Evolutionary conservation across 768 basidiomycete species (phyloP).

Genomic region (Boletus pseudopeckii): DNA sequence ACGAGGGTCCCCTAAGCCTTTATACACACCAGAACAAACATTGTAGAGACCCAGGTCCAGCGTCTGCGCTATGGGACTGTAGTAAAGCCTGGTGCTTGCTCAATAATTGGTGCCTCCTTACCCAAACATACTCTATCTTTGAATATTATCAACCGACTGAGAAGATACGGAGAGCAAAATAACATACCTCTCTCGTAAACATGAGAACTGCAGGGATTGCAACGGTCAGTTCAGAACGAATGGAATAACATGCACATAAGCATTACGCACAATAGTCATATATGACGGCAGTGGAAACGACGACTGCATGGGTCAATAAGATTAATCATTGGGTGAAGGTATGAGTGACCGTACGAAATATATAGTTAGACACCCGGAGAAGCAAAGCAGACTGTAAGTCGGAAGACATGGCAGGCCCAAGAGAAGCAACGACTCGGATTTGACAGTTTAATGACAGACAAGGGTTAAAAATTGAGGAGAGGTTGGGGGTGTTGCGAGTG

Average conservation of each 20-base stretch:
- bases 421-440: not conserved
- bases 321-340: not conserved
- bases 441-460: not conserved
- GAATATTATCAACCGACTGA: not conserved
- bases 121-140: conserved; percentile 15
- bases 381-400: not conserved
- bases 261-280: conserved; percentile 11
- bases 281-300: not conserved
- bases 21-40: conserved; percentile 6
- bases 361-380: not conserved
- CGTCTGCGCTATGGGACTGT: not conserved
- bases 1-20: no score
- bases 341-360: not conserved
- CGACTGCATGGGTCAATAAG: not conserved
- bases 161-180: no score
- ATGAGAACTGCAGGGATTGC: not conserved
- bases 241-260: not conserved
- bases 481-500: no score
- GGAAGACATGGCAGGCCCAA: not conserved
- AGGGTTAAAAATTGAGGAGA: not conserved
- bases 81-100: not conserved
- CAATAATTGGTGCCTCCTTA: not conserved
- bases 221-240: not conserved
- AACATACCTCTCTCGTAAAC: conserved; percentile 3
- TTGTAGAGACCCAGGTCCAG: conserved; percentile 11